Percentiles rank a stretch among this genome's conserved stretches.
These are phyloP conservation scores for Trametes elegans DNA, from an alignment of 768 basidiomycete genomes.

Conservation along the genomic window DNA sequence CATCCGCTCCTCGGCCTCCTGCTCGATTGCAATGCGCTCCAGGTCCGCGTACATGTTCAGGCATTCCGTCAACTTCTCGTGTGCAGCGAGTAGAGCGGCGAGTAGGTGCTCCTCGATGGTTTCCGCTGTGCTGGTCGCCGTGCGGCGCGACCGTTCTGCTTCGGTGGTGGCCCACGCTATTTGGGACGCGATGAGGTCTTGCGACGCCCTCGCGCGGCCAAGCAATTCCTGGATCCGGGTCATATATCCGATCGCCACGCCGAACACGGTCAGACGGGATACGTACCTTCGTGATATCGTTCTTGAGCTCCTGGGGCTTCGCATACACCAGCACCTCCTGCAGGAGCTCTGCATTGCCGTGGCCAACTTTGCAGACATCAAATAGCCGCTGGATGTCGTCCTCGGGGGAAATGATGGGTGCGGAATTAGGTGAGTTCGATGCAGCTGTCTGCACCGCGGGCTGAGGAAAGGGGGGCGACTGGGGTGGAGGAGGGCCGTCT, in stretches of 20 bases:
- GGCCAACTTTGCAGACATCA: slow-evolving; percentile 80
- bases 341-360: slow-evolving; percentile 73
- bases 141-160: slow-evolving; percentile 62
- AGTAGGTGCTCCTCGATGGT: slow-evolving; percentile 76
- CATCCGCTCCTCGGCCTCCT: slow-evolving; percentile 34
- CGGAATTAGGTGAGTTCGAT: not conserved
- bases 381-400: slow-evolving; percentile 81
- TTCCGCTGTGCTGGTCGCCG: not conserved
- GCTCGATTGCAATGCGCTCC: slow-evolving; percentile 54
- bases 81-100: slow-evolving; percentile 66
- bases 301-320: slow-evolving; percentile 64
- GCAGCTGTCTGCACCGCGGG: not conserved
- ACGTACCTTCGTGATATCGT: slow-evolving; percentile 30
- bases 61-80: slow-evolving; percentile 64
- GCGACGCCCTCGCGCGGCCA: slow-evolving; percentile 69
- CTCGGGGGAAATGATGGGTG: slow-evolving; percentile 36
- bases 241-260: not conserved
- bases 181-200: slow-evolving; percentile 80
- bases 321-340: slow-evolving; percentile 67
- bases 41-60: slow-evolving; percentile 77
- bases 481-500: slow-evolving; percentile 12
- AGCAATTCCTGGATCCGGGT: slow-evolving; percentile 67
- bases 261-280: not conserved
- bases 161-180: slow-evolving; percentile 91
- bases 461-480: slow-evolving; percentile 1